These are phyloP conservation scores for Neonectria faginata DNA, from an alignment of 2,329 filamentous ascomycete species.

Conservation along the genomic window DNA sequence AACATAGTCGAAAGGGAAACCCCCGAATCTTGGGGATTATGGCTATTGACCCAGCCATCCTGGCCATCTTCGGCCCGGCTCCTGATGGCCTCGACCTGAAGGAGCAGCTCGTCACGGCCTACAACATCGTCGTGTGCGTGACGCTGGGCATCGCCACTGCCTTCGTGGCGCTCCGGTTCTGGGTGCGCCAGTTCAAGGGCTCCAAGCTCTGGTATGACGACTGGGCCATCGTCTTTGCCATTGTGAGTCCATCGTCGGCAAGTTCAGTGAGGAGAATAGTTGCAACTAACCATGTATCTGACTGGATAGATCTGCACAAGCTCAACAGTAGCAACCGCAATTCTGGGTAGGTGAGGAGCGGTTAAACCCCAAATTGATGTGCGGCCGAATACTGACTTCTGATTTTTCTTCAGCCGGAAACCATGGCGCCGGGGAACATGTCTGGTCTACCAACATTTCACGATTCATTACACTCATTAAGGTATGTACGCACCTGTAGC, in stretches of 20 bases:
- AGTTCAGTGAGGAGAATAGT: not conserved
- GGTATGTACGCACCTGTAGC: not conserved
- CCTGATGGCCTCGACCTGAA: slow-evolving; percentile 21
- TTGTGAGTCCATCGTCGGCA: slow-evolving; percentile 10
- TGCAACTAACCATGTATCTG: not conserved
- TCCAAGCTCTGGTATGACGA: slow-evolving; percentile 25
- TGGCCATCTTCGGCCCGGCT: slow-evolving; percentile 23
- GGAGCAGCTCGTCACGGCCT: slow-evolving; percentile 16
- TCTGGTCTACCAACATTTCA: slow-evolving; percentile 19
- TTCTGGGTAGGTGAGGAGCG: slow-evolving; percentile 19
- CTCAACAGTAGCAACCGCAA: slow-evolving; percentile 23
- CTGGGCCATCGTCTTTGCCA: slow-evolving; percentile 22
- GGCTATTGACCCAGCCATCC: slow-evolving; percentile 19
- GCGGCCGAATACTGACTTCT: not conserved
- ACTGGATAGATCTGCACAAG: slow-evolving; percentile 10
- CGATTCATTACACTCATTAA: slow-evolving; percentile 27
- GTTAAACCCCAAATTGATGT: too few relatives aligned
- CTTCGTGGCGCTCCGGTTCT: slow-evolving; percentile 22
- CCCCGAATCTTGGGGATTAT: slow-evolving; percentile 7
- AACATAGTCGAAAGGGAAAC: not conserved
- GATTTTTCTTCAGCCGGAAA: slow-evolving; percentile 16
- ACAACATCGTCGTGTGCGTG: slow-evolving; percentile 29
- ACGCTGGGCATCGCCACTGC: slow-evolving; percentile 11
- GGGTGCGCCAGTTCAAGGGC: slow-evolving; percentile 21
- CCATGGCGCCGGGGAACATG: slow-evolving; percentile 28